phyloP scores from a whole-genome alignment of 768 basidiomycete genomes.

The Kwoniella sp. region DNA sequence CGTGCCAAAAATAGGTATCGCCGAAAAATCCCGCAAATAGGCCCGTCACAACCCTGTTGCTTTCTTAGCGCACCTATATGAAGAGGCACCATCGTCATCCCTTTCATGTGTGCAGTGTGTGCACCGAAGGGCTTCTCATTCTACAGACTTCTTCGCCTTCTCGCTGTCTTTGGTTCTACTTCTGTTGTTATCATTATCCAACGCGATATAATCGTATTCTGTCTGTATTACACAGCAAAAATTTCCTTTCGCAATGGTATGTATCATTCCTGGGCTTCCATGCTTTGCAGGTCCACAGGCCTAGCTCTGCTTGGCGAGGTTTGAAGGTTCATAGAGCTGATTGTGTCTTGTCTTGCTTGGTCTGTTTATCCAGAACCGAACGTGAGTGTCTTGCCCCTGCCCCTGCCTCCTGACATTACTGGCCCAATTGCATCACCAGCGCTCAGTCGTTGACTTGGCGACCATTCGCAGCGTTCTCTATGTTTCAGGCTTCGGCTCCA shows the following conservation, averaged over 20 bases:
- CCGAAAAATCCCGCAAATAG: neutral
- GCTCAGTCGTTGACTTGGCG: neutral
- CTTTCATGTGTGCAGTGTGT: no score
- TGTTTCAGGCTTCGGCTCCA: conserved; percentile 49
- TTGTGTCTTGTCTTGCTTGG: neutral
- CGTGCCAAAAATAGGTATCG: no score
- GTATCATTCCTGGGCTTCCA: neutral
- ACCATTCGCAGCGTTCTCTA: conserved; percentile 43
- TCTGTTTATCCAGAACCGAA: conserved; percentile 25
- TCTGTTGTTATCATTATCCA: neutral
- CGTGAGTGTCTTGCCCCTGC: conserved; percentile 31
- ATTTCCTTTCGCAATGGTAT: neutral
- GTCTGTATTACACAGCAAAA: neutral
- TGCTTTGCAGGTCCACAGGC: no score
- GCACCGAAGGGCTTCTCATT: neutral
- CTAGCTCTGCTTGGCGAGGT: no score
- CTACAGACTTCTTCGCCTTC: neutral
- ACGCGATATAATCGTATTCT: neutral
- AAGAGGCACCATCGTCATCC: neutral
- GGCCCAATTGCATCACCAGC: neutral
- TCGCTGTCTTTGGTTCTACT: neutral
- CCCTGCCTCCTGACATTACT: neutral
- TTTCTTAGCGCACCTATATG: no score
- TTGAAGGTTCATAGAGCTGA: neutral
- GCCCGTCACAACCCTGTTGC: no score